These are phyloP conservation scores for Mucor racemosus DNA, from an alignment of 371 early-diverging fungal genomes.

Conservation along the genomic window DNA sequence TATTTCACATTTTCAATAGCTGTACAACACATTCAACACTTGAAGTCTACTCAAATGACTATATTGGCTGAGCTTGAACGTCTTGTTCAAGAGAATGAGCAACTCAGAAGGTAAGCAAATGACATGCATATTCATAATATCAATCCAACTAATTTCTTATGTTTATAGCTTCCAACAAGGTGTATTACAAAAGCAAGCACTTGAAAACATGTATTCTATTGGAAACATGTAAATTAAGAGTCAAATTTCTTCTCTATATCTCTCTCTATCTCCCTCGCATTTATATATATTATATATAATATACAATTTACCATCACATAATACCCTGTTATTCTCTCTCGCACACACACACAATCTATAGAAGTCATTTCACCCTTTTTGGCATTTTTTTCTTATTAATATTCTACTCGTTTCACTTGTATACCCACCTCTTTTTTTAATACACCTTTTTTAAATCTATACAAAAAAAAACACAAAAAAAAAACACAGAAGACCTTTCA, in stretches of 20 bases:
- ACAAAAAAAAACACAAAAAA: constrained; percentile 1
- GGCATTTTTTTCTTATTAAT: constrained; percentile 1
- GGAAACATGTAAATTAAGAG: constrained; percentile 26
- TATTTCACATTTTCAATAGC: constrained; percentile 19
- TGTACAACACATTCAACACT: constrained; percentile 47
- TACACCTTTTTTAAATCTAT: not conserved
- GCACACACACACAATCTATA: constrained; percentile 11
- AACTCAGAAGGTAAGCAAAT: constrained; percentile 43
- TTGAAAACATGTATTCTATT: constrained; percentile 40
- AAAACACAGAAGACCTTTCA: constrained; percentile 8
- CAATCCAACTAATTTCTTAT: not conserved
- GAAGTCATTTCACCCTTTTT: constrained; percentile 11
- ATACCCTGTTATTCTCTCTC: constrained; percentile 12
- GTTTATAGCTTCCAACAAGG: constrained; percentile 33
- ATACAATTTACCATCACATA: not conserved
- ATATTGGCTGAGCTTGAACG: constrained; percentile 43
- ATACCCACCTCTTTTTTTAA: constrained; percentile 8
- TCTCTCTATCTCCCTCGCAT: not conserved
- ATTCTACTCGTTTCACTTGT: constrained; percentile 1
- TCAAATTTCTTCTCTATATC: not conserved
- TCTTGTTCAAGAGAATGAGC: constrained; percentile 45
- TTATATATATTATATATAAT: constrained; percentile 9
- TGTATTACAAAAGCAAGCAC: constrained; percentile 38
- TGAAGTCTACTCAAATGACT: constrained; percentile 39
- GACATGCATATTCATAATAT: not conserved